A percentile compares a stretch with the other conserved stretches of the same genome.
These are phyloP conservation scores for Colletotrichum tofieldiae DNA, from an alignment of 2,329 filamentous ascomycete species.

Conservation along the genomic window DNA sequence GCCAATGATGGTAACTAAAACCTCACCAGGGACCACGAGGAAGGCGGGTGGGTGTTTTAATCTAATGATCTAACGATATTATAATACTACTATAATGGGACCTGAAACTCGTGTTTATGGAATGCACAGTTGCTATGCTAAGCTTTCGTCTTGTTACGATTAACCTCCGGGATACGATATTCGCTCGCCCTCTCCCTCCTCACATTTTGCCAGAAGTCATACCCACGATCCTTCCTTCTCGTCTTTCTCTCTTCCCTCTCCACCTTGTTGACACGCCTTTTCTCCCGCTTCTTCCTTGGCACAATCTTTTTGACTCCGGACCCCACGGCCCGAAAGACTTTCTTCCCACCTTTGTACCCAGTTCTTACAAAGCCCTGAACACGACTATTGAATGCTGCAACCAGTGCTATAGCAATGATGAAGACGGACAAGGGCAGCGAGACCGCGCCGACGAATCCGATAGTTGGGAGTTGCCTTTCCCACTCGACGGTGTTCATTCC, in stretches of 20 bases:
- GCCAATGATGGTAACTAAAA: background rate
- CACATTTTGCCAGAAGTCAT: slow-evolving; percentile 61
- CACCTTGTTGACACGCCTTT: slow-evolving; percentile 41
- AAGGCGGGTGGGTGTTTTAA: background rate
- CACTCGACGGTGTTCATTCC: slow-evolving; percentile 77
- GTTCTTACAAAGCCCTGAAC: slow-evolving; percentile 54
- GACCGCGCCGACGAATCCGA: slow-evolving; percentile 64
- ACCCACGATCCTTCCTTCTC: slow-evolving; percentile 52
- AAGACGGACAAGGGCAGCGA: slow-evolving; percentile 64
- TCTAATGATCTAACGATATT: background rate
- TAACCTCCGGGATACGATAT: slow-evolving; percentile 58
- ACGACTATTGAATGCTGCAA: slow-evolving; percentile 70
- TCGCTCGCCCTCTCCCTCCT: slow-evolving; percentile 57
- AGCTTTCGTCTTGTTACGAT: slow-evolving; percentile 46
- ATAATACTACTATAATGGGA: background rate
- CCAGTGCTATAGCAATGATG: slow-evolving; percentile 65
- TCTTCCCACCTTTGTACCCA: slow-evolving; percentile 36
- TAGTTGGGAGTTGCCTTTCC: slow-evolving; percentile 64
- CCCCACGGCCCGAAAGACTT: background rate
- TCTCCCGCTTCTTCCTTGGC: slow-evolving; percentile 30
- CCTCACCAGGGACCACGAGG: background rate
- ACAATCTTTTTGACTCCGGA: slow-evolving; percentile 14
- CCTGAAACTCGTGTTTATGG: too few species aligned
- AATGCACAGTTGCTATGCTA: background rate
- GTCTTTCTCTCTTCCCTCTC: slow-evolving; percentile 24